A percentile compares a stretch with the other conserved stretches of the same genome.
Evolutionary conservation across 306 rosid genomes (phyloP).

Genomic region (Cucurbita moschata): DNA sequence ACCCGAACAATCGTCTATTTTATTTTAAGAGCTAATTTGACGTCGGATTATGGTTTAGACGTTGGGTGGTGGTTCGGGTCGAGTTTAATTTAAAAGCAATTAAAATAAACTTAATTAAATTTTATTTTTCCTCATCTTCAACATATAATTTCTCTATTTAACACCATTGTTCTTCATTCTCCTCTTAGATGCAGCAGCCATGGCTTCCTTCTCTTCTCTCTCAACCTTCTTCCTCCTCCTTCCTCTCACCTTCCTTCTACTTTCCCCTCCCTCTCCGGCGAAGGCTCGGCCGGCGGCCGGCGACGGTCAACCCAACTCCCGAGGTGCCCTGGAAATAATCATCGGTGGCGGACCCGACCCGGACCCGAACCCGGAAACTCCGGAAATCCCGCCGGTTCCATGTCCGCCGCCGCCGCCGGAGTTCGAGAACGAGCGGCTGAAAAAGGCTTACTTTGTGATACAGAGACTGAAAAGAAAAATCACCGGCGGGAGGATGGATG

Average conservation of each 20-base stretch:
- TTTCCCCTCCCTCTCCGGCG: not conserved
- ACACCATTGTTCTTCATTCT: not conserved
- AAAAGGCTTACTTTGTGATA: constrained; percentile 11
- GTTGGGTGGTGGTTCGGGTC: too few species aligned
- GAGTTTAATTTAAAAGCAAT: too few species aligned
- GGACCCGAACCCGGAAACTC: not conserved
- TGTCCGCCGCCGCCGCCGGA: not conserved
- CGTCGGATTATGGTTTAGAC: too few species aligned
- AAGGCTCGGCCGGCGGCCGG: not conserved
- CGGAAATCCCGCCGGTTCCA: not conserved
- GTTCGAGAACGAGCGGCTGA: constrained; percentile 6
- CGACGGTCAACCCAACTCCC: not conserved
- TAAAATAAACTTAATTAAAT: too few species aligned
- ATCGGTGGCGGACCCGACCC: not conserved
- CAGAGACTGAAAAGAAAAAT: not conserved
- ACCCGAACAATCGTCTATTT: too few species aligned
- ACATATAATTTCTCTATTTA: not conserved
- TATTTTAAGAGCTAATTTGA: too few species aligned
- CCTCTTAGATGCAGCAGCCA: not conserved
- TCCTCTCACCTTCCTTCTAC: not conserved
- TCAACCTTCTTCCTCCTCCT: not conserved
- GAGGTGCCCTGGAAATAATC: not conserved
- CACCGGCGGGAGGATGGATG: constrained; percentile 4
- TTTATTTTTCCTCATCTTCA: too few species aligned
- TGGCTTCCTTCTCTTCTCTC: not conserved